Evolutionary conservation across 2,329 filamentous ascomycete genomes (phyloP), one percentile per base, ranked within the genome.

Genomic region (Claviceps digitariae): DNA sequence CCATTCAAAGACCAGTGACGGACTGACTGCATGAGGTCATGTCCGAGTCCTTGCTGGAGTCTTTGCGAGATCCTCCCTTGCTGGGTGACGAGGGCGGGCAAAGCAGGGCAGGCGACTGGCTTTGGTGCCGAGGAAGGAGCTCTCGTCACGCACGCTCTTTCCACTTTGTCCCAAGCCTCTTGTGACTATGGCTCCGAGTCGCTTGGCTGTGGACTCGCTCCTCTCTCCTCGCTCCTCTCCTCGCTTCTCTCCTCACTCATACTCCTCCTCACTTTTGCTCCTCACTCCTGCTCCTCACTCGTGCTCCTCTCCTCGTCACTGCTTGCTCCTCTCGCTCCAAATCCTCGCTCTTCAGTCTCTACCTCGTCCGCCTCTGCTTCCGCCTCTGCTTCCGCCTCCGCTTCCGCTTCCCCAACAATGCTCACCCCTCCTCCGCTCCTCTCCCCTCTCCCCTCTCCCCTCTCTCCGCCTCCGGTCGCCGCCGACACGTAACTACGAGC

Each of bases 141-240:
- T 44, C 47, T 52, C 51, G 36, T 38, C 45, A 31, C 47, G 27
- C 45, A 31, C 47, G 27, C 45, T 25, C 51, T 52, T 27, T 38
- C 40, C 51, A 34, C 21, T 21, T 45, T 41, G n/a, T 41, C 25
- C n/a, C 20, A 36, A 23, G 25, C 10, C 34, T 27, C 31, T 20
- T 40, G 12, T 36, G 25, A 41, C 31, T 52, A 9, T 7, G 15
- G 9, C 41, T 45, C 9, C 43, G n/a, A n/a, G n/a, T n/a, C n/a
- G n/a, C 38, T 27, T 31, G 31, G n/a, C 36, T 38, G n/a, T 38
- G 5, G 31, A 51, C 31, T 34, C 44, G 40, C 34, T 48, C 43
- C 52, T 38, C 15, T 4, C 36, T 38, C 36, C 36, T 38, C 15
- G 17, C 17, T 6, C 7, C 4, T 6, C 9, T 38, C 6, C 41